These are phyloP conservation scores for Sordaria brevicollis DNA, from an alignment of 495 filamentous ascomycete species.

Conservation along the genomic window DNA sequence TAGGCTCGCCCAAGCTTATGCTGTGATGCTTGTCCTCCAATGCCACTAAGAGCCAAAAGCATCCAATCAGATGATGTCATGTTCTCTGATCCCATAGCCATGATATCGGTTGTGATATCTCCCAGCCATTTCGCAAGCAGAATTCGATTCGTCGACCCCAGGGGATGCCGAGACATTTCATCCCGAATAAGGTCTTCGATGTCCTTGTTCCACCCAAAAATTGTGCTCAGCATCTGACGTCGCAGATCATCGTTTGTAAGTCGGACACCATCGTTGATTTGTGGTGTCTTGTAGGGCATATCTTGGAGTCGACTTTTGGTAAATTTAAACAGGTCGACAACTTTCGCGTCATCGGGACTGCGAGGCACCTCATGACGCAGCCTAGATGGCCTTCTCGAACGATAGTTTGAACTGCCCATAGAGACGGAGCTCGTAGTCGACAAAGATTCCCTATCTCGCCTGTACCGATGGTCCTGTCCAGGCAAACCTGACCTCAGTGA, in stretches of 20 bases:
- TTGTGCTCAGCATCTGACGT: slow-evolving; percentile 82
- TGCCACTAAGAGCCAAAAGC: slow-evolving; percentile 84
- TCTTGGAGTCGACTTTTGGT: slow-evolving; percentile 63
- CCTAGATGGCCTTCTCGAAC: slow-evolving; percentile 56
- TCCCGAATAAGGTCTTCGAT: slow-evolving; percentile 75
- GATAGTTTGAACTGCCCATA: slow-evolving; percentile 47
- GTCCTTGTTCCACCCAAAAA: slow-evolving; percentile 93
- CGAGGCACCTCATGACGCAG: slow-evolving; percentile 72
- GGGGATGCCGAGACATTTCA: slow-evolving; percentile 66
- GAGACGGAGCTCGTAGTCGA: slow-evolving; percentile 53
- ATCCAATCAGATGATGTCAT: slow-evolving; percentile 94
- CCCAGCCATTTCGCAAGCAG: slow-evolving; percentile 87
- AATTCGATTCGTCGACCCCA: slow-evolving; percentile 64
- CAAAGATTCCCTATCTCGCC: slow-evolving; percentile 42
- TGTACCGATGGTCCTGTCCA: slow-evolving; percentile 20
- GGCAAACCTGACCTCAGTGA: slow-evolving; percentile 35
- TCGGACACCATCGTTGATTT: slow-evolving; percentile 48
- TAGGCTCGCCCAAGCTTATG: slow-evolving; percentile 88
- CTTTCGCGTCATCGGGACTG: slow-evolving; percentile 48
- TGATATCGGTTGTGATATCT: slow-evolving; percentile 69
- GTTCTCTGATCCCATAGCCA: slow-evolving; percentile 68
- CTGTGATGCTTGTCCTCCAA: slow-evolving; percentile 67
- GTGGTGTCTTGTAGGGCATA: slow-evolving; percentile 62
- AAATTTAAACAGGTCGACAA: slow-evolving; percentile 59
- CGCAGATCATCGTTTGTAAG: slow-evolving; percentile 78